Evolutionary conservation across 2,329 filamentous ascomycete genomes (phyloP).

Genomic region (Thermochaetoides dissita): DNA sequence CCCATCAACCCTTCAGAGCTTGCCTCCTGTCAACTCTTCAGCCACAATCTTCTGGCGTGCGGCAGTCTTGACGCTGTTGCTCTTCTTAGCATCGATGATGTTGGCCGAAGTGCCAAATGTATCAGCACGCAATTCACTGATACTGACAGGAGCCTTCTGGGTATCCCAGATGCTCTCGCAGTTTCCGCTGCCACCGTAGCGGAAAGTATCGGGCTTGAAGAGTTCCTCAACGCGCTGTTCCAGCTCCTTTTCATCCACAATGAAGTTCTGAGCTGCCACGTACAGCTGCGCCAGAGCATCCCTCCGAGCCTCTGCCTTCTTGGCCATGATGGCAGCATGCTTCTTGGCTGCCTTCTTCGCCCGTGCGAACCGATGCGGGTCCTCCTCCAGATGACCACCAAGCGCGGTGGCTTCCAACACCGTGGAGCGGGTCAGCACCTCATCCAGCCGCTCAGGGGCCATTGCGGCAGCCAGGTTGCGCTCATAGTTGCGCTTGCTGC

Average conservation of each 20-base stretch:
- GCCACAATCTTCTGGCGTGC: slow-evolving; percentile 39
- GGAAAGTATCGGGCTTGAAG: slow-evolving; percentile 45
- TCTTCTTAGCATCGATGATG: slow-evolving; percentile 23
- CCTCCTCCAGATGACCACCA: slow-evolving; percentile 38
- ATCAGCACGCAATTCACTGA: slow-evolving; percentile 31
- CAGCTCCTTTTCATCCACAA: slow-evolving; percentile 67
- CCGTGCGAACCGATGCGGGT: slow-evolving; percentile 47
- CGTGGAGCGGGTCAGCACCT: slow-evolving; percentile 58
- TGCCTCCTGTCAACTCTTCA: slow-evolving; percentile 46
- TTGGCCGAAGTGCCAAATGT: slow-evolving; percentile 20
- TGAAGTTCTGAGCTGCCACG: slow-evolving; percentile 75
- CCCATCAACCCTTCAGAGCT: slow-evolving; percentile 28
- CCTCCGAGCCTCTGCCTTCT: slow-evolving; percentile 45
- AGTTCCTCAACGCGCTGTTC: slow-evolving; percentile 56
- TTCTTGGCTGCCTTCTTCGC: slow-evolving; percentile 29
- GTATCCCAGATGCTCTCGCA: slow-evolving; percentile 37
- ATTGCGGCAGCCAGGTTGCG: slow-evolving; percentile 34
- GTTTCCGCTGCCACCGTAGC: slow-evolving; percentile 29
- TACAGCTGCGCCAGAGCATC: slow-evolving; percentile 77
- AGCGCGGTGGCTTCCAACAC: slow-evolving; percentile 38
- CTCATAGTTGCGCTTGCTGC: slow-evolving; percentile 30
- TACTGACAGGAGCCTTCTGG: slow-evolving; percentile 30
- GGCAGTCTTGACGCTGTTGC: slow-evolving; percentile 30
- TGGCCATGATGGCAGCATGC: slow-evolving; percentile 29
- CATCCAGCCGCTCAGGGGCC: slow-evolving; percentile 60